A percentile compares a stretch with the other conserved stretches of the same genome.
phyloP scores from a whole-genome alignment of 768 basidiomycete genomes.

The Lactifluus rugatus region DNA sequence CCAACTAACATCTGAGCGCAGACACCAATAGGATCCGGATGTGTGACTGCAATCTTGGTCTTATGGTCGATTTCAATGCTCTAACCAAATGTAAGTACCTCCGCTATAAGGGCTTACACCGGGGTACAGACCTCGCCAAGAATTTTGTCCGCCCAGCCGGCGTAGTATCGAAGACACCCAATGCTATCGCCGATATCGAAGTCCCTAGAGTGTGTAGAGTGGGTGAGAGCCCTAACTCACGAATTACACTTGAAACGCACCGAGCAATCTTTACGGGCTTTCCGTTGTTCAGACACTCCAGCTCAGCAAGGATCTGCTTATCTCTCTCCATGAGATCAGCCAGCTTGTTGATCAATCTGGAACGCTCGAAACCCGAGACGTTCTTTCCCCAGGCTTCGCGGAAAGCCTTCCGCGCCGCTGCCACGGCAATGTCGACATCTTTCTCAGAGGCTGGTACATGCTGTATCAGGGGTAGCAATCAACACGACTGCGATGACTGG shows the following conservation, averaged over 20 bases:
- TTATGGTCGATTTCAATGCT: constrained; percentile 74
- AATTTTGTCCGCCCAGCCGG: constrained; percentile 95
- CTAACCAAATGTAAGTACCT: constrained; percentile 27
- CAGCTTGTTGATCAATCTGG: constrained; percentile 71
- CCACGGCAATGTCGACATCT: constrained; percentile 79
- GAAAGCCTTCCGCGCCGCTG: constrained; percentile 75
- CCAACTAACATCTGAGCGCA: constrained; percentile 75
- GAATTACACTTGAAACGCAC: constrained; percentile 27
- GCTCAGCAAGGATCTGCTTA: constrained; percentile 67
- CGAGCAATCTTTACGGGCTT: constrained; percentile 66
- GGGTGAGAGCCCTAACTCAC: constrained; percentile 18
- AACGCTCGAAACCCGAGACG: constrained; percentile 72
- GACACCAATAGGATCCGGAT: constrained; percentile 88
- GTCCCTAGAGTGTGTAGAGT: constrained; percentile 41
- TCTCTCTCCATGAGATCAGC: constrained; percentile 88
- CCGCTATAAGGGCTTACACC: neutral
- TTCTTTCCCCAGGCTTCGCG: constrained; percentile 85
- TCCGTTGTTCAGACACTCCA: constrained; percentile 85
- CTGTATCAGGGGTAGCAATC: neutral
- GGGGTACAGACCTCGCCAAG: constrained; percentile 56
- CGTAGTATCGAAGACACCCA: constrained; percentile 81
- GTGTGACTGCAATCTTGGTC: constrained; percentile 75
- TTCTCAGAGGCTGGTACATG: constrained; percentile 43
- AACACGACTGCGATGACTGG: neutral
- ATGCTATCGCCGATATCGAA: constrained; percentile 73